Evolutionary conservation across 78 protist genomes (phyloP).

Genomic region (Dictyostelium brefeldianum): DNA sequence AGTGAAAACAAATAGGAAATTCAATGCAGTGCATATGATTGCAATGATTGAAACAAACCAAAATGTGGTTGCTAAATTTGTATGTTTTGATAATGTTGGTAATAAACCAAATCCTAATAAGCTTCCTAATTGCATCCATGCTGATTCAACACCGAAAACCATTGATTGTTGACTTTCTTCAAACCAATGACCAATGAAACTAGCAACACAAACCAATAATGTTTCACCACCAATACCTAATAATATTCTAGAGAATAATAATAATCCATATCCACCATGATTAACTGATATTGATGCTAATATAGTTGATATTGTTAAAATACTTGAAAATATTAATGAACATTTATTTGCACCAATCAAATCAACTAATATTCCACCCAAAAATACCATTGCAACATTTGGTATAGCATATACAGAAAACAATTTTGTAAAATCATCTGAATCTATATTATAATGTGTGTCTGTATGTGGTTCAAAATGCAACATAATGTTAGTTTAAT

Average conservation of each 20-base stretch:
- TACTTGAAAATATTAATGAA: slow-evolving; percentile 18
- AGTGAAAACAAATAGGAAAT: slow-evolving; percentile 29
- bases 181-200: slow-evolving; percentile 29
- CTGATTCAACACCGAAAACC: slow-evolving; percentile 29
- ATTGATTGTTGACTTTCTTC: neutral
- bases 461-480: no score
- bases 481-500: no score
- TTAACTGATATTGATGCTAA: slow-evolving; percentile 25
- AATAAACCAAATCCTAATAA: slow-evolving; percentile 33
- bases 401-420: slow-evolving; percentile 59
- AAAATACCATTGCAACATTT: slow-evolving; percentile 46
- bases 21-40: neutral
- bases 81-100: slow-evolving; percentile 22
- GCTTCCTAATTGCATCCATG: slow-evolving; percentile 67
- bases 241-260: slow-evolving; percentile 41
- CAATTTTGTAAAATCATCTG: slow-evolving; percentile 28
- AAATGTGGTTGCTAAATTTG: slow-evolving; percentile 11
- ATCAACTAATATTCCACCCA: slow-evolving; percentile 75
- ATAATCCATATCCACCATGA: neutral
- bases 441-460: neutral
- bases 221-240: slow-evolving; percentile 74
- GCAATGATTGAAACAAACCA: slow-evolving; percentile 41
- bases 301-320: slow-evolving; percentile 17
- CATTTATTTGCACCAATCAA: slow-evolving; percentile 51
- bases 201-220: slow-evolving; percentile 33